Conservation (phyloP, 2,329 filamentous ascomycete species). For the Fusarium camptoceras region DNA sequence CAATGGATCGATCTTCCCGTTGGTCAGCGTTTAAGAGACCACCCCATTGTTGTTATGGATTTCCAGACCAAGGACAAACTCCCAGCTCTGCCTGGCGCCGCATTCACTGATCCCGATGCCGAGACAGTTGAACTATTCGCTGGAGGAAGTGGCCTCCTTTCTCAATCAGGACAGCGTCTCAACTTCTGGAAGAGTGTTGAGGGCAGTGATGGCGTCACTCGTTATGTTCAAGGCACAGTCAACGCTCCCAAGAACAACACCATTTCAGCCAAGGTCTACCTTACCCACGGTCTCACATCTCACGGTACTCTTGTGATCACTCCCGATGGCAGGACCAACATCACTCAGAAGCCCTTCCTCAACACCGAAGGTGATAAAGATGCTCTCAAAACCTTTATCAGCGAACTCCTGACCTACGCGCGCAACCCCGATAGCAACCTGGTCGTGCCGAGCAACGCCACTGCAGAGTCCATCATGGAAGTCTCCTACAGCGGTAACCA, state of each 20-base stretch:
- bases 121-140: constrained; percentile 49
- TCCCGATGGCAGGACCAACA: constrained; percentile 54
- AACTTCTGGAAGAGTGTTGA: constrained; percentile 61
- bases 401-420: constrained; percentile 44
- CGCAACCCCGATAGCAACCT: constrained; percentile 39
- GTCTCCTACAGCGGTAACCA: constrained; percentile 46
- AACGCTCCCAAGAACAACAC: constrained; percentile 57
- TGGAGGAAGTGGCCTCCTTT: constrained; percentile 54
- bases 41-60: constrained; percentile 53
- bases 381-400: constrained; percentile 44
- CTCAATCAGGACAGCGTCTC: constrained; percentile 58
- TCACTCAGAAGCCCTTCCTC: constrained; percentile 52
- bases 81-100: constrained; percentile 32
- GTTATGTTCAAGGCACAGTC: constrained; percentile 58
- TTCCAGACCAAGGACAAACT: constrained; percentile 47
- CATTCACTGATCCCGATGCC: constrained; percentile 45
- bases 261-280: constrained; percentile 61
- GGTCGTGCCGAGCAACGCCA: constrained; percentile 37
- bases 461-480: constrained; percentile 42
- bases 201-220: constrained; percentile 52
- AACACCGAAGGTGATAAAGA: constrained; percentile 49
- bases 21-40: constrained; percentile 67
- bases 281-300: constrained; percentile 62
- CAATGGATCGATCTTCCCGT: constrained; percentile 71
- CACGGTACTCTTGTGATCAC: constrained; percentile 58